A percentile compares a stretch with the other conserved stretches of the same genome.
phyloP scores from a whole-genome alignment of 805 yeast species.

The Blastobotrys peoriensis region DNA sequence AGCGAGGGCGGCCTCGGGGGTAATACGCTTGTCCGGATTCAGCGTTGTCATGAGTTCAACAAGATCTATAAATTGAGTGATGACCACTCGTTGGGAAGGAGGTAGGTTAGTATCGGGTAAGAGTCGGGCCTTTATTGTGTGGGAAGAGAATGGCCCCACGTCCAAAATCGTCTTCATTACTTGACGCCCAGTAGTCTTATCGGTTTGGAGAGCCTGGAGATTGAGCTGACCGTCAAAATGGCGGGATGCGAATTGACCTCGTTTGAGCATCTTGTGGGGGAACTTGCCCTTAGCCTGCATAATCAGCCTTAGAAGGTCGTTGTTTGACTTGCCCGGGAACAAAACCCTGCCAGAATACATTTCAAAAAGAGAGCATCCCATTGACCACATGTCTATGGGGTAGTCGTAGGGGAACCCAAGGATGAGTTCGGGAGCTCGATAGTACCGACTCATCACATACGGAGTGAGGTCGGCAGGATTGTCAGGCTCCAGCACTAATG shows the following conservation, averaged over 20 bases:
- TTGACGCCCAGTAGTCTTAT: slow-evolving; percentile 22
- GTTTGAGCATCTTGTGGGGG: slow-evolving; percentile 26
- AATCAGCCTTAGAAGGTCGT: slow-evolving; percentile 43
- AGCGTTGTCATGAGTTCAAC: slow-evolving; percentile 26
- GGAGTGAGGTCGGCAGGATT: slow-evolving; percentile 25
- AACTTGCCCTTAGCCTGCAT: slow-evolving; percentile 30
- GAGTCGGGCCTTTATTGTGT: slow-evolving; percentile 9
- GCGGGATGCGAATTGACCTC: slow-evolving; percentile 21
- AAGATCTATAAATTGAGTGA: slow-evolving; percentile 23
- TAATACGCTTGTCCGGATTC: slow-evolving; percentile 63
- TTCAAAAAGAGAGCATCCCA: slow-evolving; percentile 89
- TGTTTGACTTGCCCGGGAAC: slow-evolving; percentile 86
- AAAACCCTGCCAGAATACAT: slow-evolving; percentile 88
- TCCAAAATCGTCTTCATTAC: slow-evolving; percentile 14
- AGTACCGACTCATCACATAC: slow-evolving; percentile 51
- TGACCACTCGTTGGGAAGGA: slow-evolving; percentile 3
- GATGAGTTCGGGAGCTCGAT: slow-evolving; percentile 73
- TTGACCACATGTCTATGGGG: slow-evolving; percentile 90
- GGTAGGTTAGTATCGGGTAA: neutral
- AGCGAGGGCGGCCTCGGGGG: slow-evolving; percentile 56
- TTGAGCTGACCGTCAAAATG: slow-evolving; percentile 27
- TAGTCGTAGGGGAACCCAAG: slow-evolving; percentile 54
- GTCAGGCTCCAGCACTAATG: slow-evolving; percentile 34
- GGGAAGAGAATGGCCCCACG: slow-evolving; percentile 11
- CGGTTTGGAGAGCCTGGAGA: slow-evolving; percentile 21